Percentiles rank a stretch among this genome's conserved stretches.
phyloP scores from a whole-genome alignment of 2,329 filamentous ascomycete species.

The Phialemoniopsis sp. region DNA sequence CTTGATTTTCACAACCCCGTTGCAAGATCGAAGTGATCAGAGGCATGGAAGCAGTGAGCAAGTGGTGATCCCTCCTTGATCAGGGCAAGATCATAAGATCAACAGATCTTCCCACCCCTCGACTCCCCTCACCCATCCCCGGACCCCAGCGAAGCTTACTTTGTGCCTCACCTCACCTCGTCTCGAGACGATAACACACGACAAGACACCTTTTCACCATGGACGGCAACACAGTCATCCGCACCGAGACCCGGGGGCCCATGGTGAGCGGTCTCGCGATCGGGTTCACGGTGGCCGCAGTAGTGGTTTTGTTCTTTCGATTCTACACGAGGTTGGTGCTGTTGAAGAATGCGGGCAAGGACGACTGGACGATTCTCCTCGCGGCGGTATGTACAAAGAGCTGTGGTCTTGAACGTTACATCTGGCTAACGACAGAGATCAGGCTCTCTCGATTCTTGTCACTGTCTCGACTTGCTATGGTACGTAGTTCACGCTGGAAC shows the following conservation, averaged over 20 bases:
- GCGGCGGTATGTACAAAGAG: conserved; percentile 12
- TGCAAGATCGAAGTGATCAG: no score
- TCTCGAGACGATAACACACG: neutral
- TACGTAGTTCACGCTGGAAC: neutral
- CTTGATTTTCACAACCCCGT: no score
- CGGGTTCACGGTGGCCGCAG: conserved; percentile 11
- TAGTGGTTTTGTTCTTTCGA: conserved; percentile 9
- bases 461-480: conserved; percentile 5
- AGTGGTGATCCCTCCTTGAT: no score
- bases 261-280: conserved; percentile 14
- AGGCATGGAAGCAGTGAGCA: no score
- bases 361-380: conserved; percentile 19
- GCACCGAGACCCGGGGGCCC: conserved; percentile 12
- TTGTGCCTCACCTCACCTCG: neutral
- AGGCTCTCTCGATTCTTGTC: conserved; percentile 13
- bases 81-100: no score
- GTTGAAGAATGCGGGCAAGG: conserved; percentile 15
- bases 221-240: conserved; percentile 2
- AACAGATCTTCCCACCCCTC: no score
- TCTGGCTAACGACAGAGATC: neutral
- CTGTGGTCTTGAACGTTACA: conserved; percentile 2
- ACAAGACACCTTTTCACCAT: neutral
- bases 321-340: conserved; percentile 17
- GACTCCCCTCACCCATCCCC: no score
- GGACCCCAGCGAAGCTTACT: neutral